Base-by-base conservation (phyloP, 805 yeast genomes). In the Zygotorulaspora sp. region DNA sequence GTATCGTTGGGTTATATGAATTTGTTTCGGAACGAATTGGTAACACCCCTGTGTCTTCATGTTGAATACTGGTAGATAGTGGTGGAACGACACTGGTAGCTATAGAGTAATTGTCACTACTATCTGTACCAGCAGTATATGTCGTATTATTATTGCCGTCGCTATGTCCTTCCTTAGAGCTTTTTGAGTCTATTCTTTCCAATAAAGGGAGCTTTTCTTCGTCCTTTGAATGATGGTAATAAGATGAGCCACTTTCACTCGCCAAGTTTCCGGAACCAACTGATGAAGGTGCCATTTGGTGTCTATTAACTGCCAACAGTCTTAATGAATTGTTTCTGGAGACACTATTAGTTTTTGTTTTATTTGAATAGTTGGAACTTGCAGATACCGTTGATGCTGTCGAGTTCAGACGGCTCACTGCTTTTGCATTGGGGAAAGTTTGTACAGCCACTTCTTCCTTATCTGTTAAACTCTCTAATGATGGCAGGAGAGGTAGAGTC, bases 1-100 rank as follows among this genome's bases (percentile, higher is more conserved):
- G 66, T 3, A 56, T 51, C 2, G 61, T 46, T 6, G 66, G 66
- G 30, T 53, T 53, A 12, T 47, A 49, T 15, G 38, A 45, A 9
- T 45, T 40, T 7, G 44, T 44, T 29, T 49, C 53, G 6, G 57
- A 48, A 17, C 58, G 47, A 6, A 36, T 39, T 4, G 62, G 60
- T 1, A 36, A 40, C 5, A 45, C 34, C 4, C 36, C 36, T 15
- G 38, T 43, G 32, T 42, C 43, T 5, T 41, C 41, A 9, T 40
- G 43, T 15, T 32, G 36, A 6, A 38, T 41, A 11, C 38, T 45
- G 5, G 61, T 58, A 2, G 45, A 37, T 15, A 59, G 40, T 13
- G 53, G 50, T 15, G 60, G 57, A 8, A 57, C 32, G 5, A 52
- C 45, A 31, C 62, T 54, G 6, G 63, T 55, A 11, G 41, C 50